Base-by-base conservation (phyloP, 352 stramenopile species). In the Globisporangium acanthophoron region DNA sequence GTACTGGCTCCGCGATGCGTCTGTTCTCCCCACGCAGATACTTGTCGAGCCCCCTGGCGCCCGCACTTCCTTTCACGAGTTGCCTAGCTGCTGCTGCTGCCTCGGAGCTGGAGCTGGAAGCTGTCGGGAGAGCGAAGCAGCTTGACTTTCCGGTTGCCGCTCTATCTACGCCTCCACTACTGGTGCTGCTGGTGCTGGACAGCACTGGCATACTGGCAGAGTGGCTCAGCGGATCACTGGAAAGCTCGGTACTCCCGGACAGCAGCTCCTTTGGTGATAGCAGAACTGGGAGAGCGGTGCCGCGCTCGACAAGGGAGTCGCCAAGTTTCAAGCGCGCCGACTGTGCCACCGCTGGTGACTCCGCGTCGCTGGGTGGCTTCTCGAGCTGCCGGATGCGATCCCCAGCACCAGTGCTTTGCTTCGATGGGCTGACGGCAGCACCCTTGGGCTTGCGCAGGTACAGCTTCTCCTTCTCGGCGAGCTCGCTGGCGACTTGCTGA, bases 21-120 rank as follows among this genome's bases (percentile, higher is more conserved):
- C 74, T 84, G 59, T 64, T 80, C 54, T 82, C 59, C 11, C 80
- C 80, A 5, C 80, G 75, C 47, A 88, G 66, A 58, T 88, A 90
- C 41, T 75, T 80, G 40, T 90, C 77, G 57, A 90, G 72, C 1
- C 70, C 69, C 12, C 78, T 62, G 53, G 70, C 64, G 0, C 47
- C 70, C 1, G 66, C 62, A 5, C 69, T 69, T 43, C 24, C 65
- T 24, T 47, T 47, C 21, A 7, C 29, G 12, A 41, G 13, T 27
- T 29, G 27, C 3, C 7, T 20, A 1, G 39, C 33, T 18, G 33
- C 24, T 6, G 8, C 31, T 29, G 50, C 3, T 11, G 33, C n/a
- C 1, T 45, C 50, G 12, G 9, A 18, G n/a, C 29, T 16, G 39
- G 4, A 47, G 51, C 51, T 47, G 6, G 44, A 49, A 16, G 20